phyloP scores from a whole-genome alignment of 2,329 filamentous ascomycete species.

The Talaromyces sp. region DNA sequence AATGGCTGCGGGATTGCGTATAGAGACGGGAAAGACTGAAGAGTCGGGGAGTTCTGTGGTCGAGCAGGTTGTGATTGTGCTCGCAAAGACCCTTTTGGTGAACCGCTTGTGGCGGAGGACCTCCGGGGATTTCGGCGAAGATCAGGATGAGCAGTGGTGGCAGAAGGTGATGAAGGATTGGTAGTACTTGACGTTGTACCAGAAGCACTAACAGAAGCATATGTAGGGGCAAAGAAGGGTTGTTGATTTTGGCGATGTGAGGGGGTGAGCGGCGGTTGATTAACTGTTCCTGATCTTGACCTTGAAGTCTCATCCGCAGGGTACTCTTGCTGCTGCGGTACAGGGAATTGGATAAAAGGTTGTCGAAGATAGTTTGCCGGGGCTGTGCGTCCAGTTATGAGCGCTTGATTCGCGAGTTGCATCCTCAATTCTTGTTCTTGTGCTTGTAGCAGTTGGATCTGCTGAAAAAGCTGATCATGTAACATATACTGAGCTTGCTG shows the following conservation, averaged over 20 bases:
- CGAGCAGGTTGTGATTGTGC: constrained; percentile 57
- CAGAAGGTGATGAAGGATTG: constrained; percentile 51
- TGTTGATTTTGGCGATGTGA: constrained; percentile 33
- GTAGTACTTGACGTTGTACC: constrained; percentile 44
- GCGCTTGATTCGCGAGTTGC: constrained; percentile 50
- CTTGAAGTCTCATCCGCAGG: constrained; percentile 40
- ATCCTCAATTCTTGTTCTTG: constrained; percentile 54
- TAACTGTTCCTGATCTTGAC: constrained; percentile 41
- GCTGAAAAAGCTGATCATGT: constrained; percentile 53
- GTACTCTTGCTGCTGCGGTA: constrained; percentile 40
- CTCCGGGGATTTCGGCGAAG: constrained; percentile 48
- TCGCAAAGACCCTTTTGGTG: constrained; percentile 45
- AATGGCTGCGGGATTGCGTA: constrained; percentile 35
- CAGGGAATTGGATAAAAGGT: constrained; percentile 45
- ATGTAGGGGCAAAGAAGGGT: constrained; percentile 38
- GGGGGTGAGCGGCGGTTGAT: constrained; percentile 36
- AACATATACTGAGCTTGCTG: constrained; percentile 51
- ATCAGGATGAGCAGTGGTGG: constrained; percentile 43
- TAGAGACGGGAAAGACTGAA: constrained; percentile 36
- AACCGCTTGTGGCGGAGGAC: constrained; percentile 47
- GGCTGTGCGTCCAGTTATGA: constrained; percentile 43
- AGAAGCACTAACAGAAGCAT: constrained; percentile 41
- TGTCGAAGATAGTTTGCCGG: constrained; percentile 42
- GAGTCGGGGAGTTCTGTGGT: constrained; percentile 39
- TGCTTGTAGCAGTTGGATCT: constrained; percentile 54